These are phyloP conservation scores for Agaricus subrufescens DNA, from an alignment of 768 basidiomycete genomes.

Conservation along the genomic window DNA sequence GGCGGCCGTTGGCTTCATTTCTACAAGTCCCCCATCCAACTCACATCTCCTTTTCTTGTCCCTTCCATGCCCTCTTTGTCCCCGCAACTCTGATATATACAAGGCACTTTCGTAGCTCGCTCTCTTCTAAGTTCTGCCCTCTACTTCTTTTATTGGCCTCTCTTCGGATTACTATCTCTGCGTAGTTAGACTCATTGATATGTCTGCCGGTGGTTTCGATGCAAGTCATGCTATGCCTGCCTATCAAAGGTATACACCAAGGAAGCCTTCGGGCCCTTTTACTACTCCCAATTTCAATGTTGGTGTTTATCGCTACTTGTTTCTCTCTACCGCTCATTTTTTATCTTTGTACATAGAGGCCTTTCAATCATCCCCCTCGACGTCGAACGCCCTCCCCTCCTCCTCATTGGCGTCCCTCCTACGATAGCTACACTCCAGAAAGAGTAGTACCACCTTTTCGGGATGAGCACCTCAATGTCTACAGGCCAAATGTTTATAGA, in stretches of 20 bases:
- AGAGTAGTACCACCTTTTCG: slow-evolving; percentile 31
- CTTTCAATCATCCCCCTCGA: slow-evolving; percentile 27
- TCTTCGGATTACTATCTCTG: slow-evolving; percentile 5
- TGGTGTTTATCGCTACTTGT: slow-evolving; percentile 24
- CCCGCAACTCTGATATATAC: not conserved
- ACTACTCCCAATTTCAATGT: slow-evolving; percentile 34
- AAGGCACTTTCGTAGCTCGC: not conserved
- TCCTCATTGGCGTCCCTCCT: slow-evolving; percentile 36
- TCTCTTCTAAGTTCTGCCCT: slow-evolving; percentile 2
- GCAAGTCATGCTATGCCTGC: slow-evolving; percentile 25
- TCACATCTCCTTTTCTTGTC: not conserved
- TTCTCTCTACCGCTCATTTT: slow-evolving; percentile 7
- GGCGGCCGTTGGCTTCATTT: slow-evolving; percentile 7
- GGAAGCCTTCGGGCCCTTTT: slow-evolving; percentile 26
- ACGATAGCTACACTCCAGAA: slow-evolving; percentile 49
- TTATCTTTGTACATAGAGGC: slow-evolving; percentile 23
- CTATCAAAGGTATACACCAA: slow-evolving; percentile 25
- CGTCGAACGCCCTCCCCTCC: slow-evolving; percentile 48
- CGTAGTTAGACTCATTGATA: slow-evolving; percentile 16
- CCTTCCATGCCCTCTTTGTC: not conserved
- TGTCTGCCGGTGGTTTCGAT: slow-evolving; percentile 40
- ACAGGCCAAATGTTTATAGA: slow-evolving; percentile 34
- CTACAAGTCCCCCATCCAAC: slow-evolving; percentile 8
- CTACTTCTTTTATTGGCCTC: slow-evolving; percentile 12
- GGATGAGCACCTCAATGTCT: slow-evolving; percentile 35